Evolutionary conservation across 2,329 filamentous ascomycete genomes (phyloP), one percentile per base, ranked within the genome.

Genomic region (Nemania serpens): DNA sequence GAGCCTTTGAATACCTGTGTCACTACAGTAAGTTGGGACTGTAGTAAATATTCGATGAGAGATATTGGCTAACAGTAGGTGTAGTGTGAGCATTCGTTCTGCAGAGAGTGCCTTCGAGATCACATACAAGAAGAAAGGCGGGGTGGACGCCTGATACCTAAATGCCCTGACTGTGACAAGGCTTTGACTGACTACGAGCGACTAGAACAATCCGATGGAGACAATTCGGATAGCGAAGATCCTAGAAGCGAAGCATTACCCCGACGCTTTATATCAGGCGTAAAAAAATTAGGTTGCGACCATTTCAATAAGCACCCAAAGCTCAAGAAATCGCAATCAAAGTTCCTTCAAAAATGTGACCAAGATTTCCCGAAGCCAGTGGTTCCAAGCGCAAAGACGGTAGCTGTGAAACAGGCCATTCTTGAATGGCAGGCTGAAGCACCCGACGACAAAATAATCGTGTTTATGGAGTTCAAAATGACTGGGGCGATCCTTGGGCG

Each of bases 401-500:
- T 37, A 5, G 61, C 61, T 10, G 48, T 62, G 22, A 65, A 53
- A 48, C 54, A 61, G 7, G 41, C 48, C 2, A 45, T 65, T 10
- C 17, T 65, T 12, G n/a, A 54, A 18, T 63, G 58, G 61, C 52
- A 54, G 17, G 34, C 42, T 1, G 43, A 58, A 9, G 63, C 63
- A 1, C 63, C 61, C 5, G 52, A 64, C 10, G 61, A 66, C 58
- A 66, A 66, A 18, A 66, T 64, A 6, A 61, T 66, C 5, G 39
- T 66, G 3, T 66, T 64, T 18, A 18, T 34, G 11, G 46, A 64
- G 3, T 66, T 66, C 42, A 63, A 75, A 2, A 63, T 67, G 18
- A 71, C 74, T 1, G 70, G 67, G 0, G 70, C 70, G 5, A 66
- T 78, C 1, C 22, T 80, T 0, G 79, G 79, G 0, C 68, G 72